phyloP scores from a whole-genome alignment of 148 eudicot genomes.

The Drosera capensis region DNA sequence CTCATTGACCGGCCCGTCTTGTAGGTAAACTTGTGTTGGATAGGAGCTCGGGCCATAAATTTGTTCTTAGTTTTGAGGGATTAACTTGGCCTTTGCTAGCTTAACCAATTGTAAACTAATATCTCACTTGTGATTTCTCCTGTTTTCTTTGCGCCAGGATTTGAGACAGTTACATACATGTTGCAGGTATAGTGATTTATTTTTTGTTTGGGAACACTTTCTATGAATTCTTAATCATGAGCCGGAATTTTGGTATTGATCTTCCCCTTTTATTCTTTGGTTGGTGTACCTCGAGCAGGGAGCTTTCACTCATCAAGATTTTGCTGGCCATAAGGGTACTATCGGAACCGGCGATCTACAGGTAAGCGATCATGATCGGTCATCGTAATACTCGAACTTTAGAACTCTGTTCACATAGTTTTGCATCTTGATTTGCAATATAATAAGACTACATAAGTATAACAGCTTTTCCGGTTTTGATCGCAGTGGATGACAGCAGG shows the following conservation, averaged over 20 bases:
- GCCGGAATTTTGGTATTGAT: no score
- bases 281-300: slow-evolving; percentile 34
- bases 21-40: no score
- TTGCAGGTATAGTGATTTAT: slow-evolving; percentile 35
- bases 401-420: no score
- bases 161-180: slow-evolving; percentile 97
- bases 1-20: no score
- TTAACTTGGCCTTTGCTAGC: no score
- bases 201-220: neutral
- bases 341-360: slow-evolving; percentile 79
- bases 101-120: neutral
- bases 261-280: neutral
- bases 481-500: slow-evolving; percentile 99
- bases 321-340: slow-evolving; percentile 75
- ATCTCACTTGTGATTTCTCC: neutral
- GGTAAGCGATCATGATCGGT: slow-evolving; percentile 20
- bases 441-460: no score
- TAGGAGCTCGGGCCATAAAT: no score
- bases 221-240: neutral
- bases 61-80: no score
- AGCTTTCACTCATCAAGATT: slow-evolving; percentile 84
- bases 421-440: no score
- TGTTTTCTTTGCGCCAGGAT: slow-evolving; percentile 29
- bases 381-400: no score
- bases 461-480: neutral